phyloP scores from a whole-genome alignment of 106 monocot genomes.

The Iris macrosiphon region DNA sequence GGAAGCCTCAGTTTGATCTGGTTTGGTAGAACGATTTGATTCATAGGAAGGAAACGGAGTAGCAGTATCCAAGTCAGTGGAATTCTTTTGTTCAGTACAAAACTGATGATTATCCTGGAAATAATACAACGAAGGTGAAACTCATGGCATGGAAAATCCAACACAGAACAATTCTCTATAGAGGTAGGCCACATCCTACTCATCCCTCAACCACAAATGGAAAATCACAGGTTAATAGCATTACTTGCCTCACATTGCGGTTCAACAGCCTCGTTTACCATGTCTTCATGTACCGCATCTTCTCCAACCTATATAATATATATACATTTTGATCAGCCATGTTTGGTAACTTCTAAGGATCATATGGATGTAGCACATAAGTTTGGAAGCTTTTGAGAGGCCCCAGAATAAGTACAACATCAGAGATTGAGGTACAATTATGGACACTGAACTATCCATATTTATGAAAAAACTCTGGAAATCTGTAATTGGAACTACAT shows the following conservation, averaged over 20 bases:
- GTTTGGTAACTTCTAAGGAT: neutral
- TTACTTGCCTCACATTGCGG: conserved; percentile 32
- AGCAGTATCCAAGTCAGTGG: conserved; percentile 32
- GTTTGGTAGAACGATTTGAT: conserved; percentile 48
- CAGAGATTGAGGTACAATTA: too few relatives aligned
- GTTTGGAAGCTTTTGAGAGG: too few relatives aligned
- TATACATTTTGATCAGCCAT: conserved; percentile 10
- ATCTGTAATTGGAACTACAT: neutral
- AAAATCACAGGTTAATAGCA: neutral
- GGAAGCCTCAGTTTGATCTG: conserved; percentile 48
- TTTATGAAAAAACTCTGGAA: neutral
- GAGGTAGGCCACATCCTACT: neutral
- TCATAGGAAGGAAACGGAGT: conserved; percentile 32
- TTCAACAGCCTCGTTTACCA: too few relatives aligned
- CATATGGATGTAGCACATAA: too few relatives aligned
- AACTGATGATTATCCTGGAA: conserved; percentile 20
- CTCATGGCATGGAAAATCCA: too few relatives aligned
- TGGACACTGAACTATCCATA: neutral
- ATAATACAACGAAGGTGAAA: too few relatives aligned
- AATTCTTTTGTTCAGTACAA: conserved; percentile 24
- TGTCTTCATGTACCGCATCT: conserved; percentile 13
- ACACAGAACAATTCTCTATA: too few relatives aligned
- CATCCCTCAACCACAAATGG: neutral
- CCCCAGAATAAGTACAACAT: too few relatives aligned
- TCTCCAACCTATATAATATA: conserved; percentile 39